Percentiles rank a stretch among this genome's conserved stretches.
phyloP scores from a whole-genome alignment of 805 yeast genomes.

The Trichomonascus vanleenenianus region DNA sequence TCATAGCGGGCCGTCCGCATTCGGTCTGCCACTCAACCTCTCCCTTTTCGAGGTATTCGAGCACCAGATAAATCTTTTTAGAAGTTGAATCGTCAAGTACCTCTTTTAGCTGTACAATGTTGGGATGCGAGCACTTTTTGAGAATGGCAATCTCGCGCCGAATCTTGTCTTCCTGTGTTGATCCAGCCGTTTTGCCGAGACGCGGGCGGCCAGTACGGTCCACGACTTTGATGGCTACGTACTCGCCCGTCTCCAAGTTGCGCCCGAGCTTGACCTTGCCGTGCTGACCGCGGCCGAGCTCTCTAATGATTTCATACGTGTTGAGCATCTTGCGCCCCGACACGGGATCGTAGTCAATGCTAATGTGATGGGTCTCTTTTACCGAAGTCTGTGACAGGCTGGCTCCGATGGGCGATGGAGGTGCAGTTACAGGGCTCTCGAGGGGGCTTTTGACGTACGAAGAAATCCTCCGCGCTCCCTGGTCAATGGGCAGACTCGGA shows the following conservation, averaged over 20 bases:
- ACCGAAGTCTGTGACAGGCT: constrained; percentile 33
- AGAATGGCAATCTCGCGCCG: constrained; percentile 86
- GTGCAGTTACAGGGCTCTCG: background rate
- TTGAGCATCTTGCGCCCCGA: constrained; percentile 74
- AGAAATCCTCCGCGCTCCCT: background rate
- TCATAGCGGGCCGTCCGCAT: constrained; percentile 56
- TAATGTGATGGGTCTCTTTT: constrained; percentile 75
- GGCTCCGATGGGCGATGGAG: constrained; percentile 1
- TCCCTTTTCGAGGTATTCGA: constrained; percentile 86
- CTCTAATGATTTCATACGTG: constrained; percentile 79
- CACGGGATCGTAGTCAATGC: constrained; percentile 82
- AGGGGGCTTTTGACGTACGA: background rate
- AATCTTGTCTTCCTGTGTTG: constrained; percentile 63
- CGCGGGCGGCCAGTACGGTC: constrained; percentile 60
- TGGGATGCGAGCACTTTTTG: constrained; percentile 83
- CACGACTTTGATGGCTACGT: constrained; percentile 91
- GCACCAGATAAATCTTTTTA: constrained; percentile 78
- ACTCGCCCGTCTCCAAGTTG: constrained; percentile 46
- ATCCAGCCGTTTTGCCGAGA: constrained; percentile 34
- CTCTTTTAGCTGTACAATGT: constrained; percentile 79
- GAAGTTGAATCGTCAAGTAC: constrained; percentile 82
- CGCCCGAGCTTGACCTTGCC: constrained; percentile 94
- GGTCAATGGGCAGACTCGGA: background rate
- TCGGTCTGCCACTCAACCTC: constrained; percentile 74
- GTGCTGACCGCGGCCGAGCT: constrained; percentile 94